Percentiles rank a stretch among this genome's conserved stretches.
phyloP scores from a whole-genome alignment of 371 early-diverging fungal genomes.

The Mucor piriformis region DNA sequence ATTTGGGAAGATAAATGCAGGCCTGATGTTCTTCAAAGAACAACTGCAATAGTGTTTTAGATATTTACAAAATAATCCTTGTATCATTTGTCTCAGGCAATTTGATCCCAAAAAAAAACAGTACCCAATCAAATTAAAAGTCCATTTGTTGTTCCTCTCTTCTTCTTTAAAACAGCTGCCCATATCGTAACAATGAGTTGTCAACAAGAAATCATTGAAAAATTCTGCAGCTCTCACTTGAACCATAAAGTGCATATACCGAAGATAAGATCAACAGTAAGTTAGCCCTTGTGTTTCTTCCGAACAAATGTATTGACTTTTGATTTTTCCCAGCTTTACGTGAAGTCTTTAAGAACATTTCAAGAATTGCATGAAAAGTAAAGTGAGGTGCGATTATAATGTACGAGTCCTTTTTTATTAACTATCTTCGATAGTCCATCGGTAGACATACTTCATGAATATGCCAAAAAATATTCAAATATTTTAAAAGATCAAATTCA shows the following conservation, averaged over 20 bases:
- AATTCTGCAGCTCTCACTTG: background rate
- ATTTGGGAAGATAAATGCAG: too few species aligned
- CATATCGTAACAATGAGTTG: background rate
- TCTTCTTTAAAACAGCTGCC: background rate
- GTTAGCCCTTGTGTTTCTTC: too few species aligned
- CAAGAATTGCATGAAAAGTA: constrained; percentile 14
- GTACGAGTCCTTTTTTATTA: background rate
- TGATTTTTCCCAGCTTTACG: constrained; percentile 13
- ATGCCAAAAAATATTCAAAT: constrained; percentile 6
- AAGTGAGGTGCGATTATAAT: background rate
- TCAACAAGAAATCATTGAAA: background rate
- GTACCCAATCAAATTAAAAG: too few species aligned
- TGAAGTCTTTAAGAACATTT: background rate
- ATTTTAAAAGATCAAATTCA: constrained; percentile 11
- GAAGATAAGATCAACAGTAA: background rate
- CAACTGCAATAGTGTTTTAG: too few species aligned
- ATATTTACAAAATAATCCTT: too few species aligned
- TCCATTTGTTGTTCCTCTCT: background rate
- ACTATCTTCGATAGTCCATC: background rate
- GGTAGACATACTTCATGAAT: background rate
- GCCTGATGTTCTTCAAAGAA: too few species aligned
- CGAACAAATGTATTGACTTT: too few species aligned
- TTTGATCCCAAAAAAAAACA: too few species aligned
- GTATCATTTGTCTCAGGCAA: too few species aligned
- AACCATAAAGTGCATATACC: background rate